These are phyloP conservation scores for Candolleomyces efflorescens DNA, from an alignment of 768 basidiomycete species.

Conservation along the genomic window DNA sequence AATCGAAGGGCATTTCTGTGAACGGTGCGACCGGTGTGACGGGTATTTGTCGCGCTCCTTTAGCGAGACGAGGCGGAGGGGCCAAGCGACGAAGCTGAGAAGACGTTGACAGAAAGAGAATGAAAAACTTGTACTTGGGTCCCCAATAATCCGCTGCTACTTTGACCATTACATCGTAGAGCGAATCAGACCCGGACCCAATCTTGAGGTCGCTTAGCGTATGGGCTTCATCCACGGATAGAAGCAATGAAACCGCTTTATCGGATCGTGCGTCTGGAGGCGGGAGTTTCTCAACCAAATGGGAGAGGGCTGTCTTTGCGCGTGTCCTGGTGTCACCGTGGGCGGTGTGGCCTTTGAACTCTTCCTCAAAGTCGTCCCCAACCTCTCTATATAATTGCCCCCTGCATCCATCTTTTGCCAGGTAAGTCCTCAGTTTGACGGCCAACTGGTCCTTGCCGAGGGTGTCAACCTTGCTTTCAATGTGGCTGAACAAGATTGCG, in stretches of 20 bases:
- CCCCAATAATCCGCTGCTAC: not conserved
- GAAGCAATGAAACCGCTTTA: not conserved
- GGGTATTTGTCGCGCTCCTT: not conserved
- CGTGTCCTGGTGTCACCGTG: not conserved
- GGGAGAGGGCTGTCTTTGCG: not conserved
- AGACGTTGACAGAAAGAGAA: not conserved
- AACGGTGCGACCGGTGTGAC: slow-evolving; percentile 1
- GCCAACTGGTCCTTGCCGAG: not conserved
- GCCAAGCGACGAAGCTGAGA: not conserved
- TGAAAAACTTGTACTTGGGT: not conserved
- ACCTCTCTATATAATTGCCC: not conserved
- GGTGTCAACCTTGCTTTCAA: not conserved
- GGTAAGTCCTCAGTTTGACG: not conserved
- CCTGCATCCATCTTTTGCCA: not conserved
- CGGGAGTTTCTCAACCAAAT: not conserved
- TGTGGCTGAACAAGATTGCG: not conserved
- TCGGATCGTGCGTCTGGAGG: too few species aligned
- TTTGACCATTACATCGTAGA: not conserved
- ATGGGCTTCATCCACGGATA: not conserved
- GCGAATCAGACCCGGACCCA: not conserved
- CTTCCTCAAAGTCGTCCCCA: not conserved
- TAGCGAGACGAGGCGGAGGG: not conserved
- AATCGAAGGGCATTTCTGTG: slow-evolving; percentile 16
- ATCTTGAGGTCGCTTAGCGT: not conserved
- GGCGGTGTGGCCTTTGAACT: not conserved